Evolutionary conservation across 805 yeast species (phyloP).

Genomic region (Wickerhamomyces sydowiorum): DNA sequence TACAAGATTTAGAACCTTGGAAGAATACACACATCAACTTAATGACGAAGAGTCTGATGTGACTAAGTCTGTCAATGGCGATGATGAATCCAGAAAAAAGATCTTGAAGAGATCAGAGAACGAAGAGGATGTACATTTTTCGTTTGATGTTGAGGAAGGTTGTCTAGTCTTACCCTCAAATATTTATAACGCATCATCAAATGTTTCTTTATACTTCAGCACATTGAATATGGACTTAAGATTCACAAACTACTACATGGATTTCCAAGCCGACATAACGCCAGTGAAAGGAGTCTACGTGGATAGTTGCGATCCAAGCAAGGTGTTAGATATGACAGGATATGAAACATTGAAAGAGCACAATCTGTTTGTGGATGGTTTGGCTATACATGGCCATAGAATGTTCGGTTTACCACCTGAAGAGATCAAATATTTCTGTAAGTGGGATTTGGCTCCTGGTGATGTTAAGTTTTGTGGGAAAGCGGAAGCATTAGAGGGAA

Average conservation of each 20-base stretch:
- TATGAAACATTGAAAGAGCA: conserved; percentile 7
- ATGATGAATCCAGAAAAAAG: background rate
- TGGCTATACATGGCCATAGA: conserved; percentile 77
- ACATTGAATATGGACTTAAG: conserved; percentile 74
- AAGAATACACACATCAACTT: conserved; percentile 55
- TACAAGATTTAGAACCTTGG: conserved; percentile 77
- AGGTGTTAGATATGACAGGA: conserved; percentile 9
- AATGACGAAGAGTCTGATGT: conserved; percentile 1
- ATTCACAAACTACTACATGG: conserved; percentile 91
- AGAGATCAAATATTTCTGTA: conserved; percentile 83
- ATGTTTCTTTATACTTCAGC: conserved; percentile 57
- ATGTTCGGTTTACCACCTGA: conserved; percentile 89
- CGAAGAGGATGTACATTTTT: conserved; percentile 72
- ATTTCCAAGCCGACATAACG: conserved; percentile 67
- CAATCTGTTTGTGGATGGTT: conserved; percentile 51
- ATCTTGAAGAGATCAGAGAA: conserved; percentile 46
- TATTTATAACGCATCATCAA: conserved; percentile 58
- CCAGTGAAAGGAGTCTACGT: conserved; percentile 40
- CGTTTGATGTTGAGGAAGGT: conserved; percentile 67
- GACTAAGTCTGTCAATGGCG: background rate
- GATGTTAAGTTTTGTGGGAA: conserved; percentile 46
- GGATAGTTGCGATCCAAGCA: conserved; percentile 6
- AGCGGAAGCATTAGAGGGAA: conserved; percentile 37
- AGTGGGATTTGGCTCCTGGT: conserved; percentile 82
- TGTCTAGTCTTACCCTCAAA: conserved; percentile 67